These are phyloP conservation scores for Aureobasidium sp. DNA, from an alignment of 2,329 filamentous ascomycete genomes.

Conservation along the genomic window DNA sequence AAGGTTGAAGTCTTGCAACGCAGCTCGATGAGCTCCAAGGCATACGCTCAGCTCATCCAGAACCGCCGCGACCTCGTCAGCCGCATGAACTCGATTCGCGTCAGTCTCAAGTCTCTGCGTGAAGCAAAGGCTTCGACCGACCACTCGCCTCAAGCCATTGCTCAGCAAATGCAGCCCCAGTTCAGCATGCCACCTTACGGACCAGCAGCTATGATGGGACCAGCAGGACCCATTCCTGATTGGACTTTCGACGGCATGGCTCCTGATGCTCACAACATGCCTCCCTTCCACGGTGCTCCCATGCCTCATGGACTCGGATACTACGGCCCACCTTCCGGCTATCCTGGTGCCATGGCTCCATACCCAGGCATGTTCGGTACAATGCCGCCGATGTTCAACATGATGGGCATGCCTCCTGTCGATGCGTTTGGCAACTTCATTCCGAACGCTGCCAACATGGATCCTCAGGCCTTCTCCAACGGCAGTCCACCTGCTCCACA, in stretches of 20 bases:
- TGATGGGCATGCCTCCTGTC: conserved; percentile 11
- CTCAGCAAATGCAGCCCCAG: background rate
- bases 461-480: conserved; percentile 3
- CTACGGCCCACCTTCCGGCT: background rate
- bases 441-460: background rate
- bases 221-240: background rate
- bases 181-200: conserved; percentile 10
- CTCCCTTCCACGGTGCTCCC: background rate
- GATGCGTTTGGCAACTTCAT: conserved; percentile 2
- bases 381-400: conserved; percentile 9
- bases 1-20: conserved; percentile 30
- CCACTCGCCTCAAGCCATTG: background rate
- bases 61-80: conserved; percentile 26
- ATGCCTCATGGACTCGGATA: background rate
- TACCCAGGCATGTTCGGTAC: conserved; percentile 1
- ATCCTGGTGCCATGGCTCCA: background rate
- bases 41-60: conserved; percentile 24
- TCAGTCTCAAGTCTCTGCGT: conserved; percentile 25
- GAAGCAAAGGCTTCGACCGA: conserved; percentile 10
- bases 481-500: background rate
- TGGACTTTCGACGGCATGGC: conserved; percentile 9
- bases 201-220: background rate
- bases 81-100: conserved; percentile 26
- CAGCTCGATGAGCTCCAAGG: conserved; percentile 22
- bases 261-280: conserved; percentile 1